Base-by-base conservation (phyloP, 169 alveolate genomes). In the Plasmodium sp. region DNA sequence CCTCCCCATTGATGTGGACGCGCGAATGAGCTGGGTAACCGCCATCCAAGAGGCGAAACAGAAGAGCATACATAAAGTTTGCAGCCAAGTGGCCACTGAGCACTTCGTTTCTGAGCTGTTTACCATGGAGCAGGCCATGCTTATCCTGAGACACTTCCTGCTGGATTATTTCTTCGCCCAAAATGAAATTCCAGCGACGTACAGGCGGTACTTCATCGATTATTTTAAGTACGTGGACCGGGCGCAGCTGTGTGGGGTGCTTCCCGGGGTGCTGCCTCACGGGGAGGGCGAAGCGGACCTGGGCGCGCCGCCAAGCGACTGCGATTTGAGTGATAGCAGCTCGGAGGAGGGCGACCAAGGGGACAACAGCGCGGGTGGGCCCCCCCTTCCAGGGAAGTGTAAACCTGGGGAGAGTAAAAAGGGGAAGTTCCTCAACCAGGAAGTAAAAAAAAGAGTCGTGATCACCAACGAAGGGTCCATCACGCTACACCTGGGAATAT, bases 391-490 rank as follows among this genome's bases (percentile, higher is more conserved):
- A 2, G 34, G 5, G 5, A 36, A 36, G 33, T 2, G 22, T 16
- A 75, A 36, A 77, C 34, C 14, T 2, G 12, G 51, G 39, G n/a
- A 22, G 18, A 77, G 10, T 18, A 41, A 56, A 34, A 45, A 79
- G 4, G 12, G 0, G 3, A 62, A 88, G 73, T 88, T 58, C 73
- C 58, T 88, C 43, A 88, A 22, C 18, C 81, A 80, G 36, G 83
- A 80, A 54, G 34, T 62, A 12, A 88, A 56, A 80, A 80, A 88
- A 43, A 62, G 94, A 80, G 34, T 88, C 9, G 82, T 88, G 5
- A 62, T 88, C 27, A 88, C 94, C 2, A 88, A 77, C 72, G 94
- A 88, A 51, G 94, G 94, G 56, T 88, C 94, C 10, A 88, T 88
- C 22, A 80, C 94, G 7, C 54, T 88, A 80, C 43, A 58, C 22